These are phyloP conservation scores for Ochetophila trinervis DNA, from an alignment of 306 rosid genomes.

Conservation along the genomic window DNA sequence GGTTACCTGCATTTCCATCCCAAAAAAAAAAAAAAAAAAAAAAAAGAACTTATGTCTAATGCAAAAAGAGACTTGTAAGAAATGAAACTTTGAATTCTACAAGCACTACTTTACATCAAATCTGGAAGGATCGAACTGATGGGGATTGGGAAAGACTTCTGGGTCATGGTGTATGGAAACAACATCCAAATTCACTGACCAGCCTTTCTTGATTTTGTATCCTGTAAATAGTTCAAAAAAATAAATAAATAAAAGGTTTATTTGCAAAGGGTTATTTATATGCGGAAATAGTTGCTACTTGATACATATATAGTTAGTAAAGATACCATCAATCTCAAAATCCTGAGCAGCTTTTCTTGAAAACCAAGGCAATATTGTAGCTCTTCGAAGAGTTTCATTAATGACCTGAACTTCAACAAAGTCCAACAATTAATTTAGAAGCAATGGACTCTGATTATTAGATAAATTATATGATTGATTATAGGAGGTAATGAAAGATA, in stretches of 20 bases:
- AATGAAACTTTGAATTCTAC: no score
- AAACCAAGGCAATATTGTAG: constrained; percentile 82
- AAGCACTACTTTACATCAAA: constrained; percentile 50
- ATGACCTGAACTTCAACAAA: constrained; percentile 46
- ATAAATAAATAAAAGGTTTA: neutral
- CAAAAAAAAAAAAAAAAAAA: no score
- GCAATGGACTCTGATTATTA: no score
- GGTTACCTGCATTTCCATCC: constrained; percentile 42
- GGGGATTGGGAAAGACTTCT: constrained; percentile 51
- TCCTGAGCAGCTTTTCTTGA: constrained; percentile 86
- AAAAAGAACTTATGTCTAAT: no score
- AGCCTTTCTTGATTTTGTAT: constrained; percentile 66
- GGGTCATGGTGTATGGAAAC: constrained; percentile 87
- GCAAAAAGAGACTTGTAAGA: no score
- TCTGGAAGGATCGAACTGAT: constrained; percentile 74
- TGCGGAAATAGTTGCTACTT: neutral
- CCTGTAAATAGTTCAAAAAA: constrained; percentile 39
- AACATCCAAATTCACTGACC: constrained; percentile 80
- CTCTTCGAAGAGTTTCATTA: constrained; percentile 77
- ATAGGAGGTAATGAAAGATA: neutral
- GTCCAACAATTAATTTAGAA: neutral
- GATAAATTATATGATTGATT: no score
- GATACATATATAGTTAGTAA: neutral
- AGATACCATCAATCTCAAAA: constrained; percentile 71
- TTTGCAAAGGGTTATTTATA: neutral